Base-by-base conservation (phyloP, 192 early-diverging fungal species). In the Coemansia sp. region DNA sequence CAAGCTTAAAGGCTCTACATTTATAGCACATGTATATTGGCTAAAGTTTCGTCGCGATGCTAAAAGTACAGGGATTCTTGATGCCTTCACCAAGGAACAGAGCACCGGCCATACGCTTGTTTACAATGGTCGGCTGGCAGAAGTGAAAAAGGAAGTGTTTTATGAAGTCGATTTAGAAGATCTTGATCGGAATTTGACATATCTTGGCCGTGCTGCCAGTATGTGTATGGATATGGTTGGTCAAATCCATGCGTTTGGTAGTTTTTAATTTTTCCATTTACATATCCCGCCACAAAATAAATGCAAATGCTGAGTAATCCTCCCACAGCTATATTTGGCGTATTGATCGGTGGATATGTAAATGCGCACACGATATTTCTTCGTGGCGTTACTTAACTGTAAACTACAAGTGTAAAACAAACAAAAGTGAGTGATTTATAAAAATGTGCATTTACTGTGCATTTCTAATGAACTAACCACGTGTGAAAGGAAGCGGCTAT, bases 161-260 rank as follows among this genome's bases (percentile, higher is more conserved):
- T 65, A 69, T 50, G 52, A 61, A 20, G 66, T 67, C 1, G 33
- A 37, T n/a, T 16, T 70, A 2, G 46, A 50, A 7, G 51, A 57
- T 6, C 35, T 65, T 3, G 26, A 42, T 36, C 26, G n/a, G 18
- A 52, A 50, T 31, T 36, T 77, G 20, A 44, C 39, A 0, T 40
- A 36, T 3, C 51, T 77, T 39, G 56, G 67, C 26, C 54, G 31
- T 1, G 73, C 67, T 3, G 55, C 59, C 11, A 42, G 48, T n/a
- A 35, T 61, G 26, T 69, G 67, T 20, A 53, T 53, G 5, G 73
- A 77, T 36, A 50, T 70, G 6, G 33, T 77, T 39, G 73, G 67
- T 7, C 73, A 77, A 8, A 31, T 77, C 2, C 67, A 70, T 14
- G 66, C 73, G 19, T 70, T 76, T 46, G 66, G 65, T 14, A 53